Conservation (phyloP, 768 basidiomycete genomes). For the Hortiboletus flavorubellus region DNA sequence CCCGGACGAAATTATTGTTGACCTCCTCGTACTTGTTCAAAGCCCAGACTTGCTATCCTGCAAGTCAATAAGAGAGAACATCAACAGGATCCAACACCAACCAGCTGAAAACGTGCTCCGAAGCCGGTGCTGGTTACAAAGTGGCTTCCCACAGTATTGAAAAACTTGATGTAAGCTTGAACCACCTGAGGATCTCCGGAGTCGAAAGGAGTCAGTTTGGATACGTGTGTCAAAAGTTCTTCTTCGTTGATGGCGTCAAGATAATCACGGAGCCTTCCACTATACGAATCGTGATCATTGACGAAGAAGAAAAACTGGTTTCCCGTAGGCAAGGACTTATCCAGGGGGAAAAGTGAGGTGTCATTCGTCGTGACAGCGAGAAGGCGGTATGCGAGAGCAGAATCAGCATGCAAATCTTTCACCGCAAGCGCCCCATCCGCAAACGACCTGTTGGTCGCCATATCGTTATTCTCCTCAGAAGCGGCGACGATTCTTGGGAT, state of each 20-base stretch:
- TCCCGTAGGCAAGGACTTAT: conserved; percentile 1
- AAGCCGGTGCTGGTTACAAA: neutral
- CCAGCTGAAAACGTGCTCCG: conserved; percentile 6
- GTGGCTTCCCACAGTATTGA: conserved; percentile 7
- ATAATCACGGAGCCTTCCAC: neutral
- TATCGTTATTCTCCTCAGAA: neutral
- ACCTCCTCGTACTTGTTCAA: conserved; percentile 7
- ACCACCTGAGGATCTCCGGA: neutral
- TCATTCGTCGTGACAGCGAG: conserved; percentile 1
- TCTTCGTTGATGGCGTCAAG: conserved; percentile 5
- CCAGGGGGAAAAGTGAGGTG: conserved; percentile 1
- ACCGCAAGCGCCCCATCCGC: neutral
- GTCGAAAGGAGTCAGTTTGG: neutral
- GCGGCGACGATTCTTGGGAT: conserved; percentile 1
- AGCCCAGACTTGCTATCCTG: conserved; percentile 3
- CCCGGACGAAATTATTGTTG: neutral
- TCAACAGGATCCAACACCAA: neutral
- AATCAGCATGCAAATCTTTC: neutral
- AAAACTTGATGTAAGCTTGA: conserved; percentile 3
- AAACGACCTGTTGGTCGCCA: neutral
- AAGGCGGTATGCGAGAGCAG: conserved; percentile 4
- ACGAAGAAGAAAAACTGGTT: conserved; percentile 5
- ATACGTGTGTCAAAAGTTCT: conserved; percentile 2
- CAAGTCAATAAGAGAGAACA: neutral
- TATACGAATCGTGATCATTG: neutral